phyloP scores from a whole-genome alignment of 2,329 filamentous ascomycete genomes.

The Botryotinia narcissicola region DNA sequence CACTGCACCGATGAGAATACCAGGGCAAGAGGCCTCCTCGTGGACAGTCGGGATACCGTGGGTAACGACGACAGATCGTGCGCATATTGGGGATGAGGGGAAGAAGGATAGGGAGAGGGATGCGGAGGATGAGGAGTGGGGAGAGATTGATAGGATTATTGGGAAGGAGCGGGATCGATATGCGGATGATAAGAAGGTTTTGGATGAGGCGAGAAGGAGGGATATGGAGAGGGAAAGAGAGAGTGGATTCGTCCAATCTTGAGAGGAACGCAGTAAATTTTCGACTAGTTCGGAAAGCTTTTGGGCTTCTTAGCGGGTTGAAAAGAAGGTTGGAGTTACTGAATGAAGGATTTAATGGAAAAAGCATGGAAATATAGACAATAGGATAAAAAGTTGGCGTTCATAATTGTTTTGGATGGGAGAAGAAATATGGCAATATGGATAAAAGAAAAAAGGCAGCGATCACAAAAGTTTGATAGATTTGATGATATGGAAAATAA shows the following conservation, averaged over 20 bases:
- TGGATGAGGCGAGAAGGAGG: not conserved
- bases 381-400: not conserved
- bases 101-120: not conserved
- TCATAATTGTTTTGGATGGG: not conserved
- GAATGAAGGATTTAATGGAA: not conserved
- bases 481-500: not conserved
- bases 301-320: not conserved
- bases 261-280: not conserved
- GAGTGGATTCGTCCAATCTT: not conserved
- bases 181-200: not conserved
- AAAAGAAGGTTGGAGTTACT: not conserved
- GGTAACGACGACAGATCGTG: not conserved
- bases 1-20: not conserved
- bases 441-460: not conserved
- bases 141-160: not conserved
- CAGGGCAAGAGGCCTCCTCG: not conserved
- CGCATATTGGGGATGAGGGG: not conserved
- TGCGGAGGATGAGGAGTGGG: not conserved
- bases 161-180: accelerated
- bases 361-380: not conserved
- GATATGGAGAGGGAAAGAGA: not conserved
- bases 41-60: not conserved
- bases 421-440: not conserved
- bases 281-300: not conserved
- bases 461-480: not conserved